These are phyloP conservation scores for Fraxinus angustifolia DNA, from an alignment of 305 asterid genomes.

Conservation along the genomic window DNA sequence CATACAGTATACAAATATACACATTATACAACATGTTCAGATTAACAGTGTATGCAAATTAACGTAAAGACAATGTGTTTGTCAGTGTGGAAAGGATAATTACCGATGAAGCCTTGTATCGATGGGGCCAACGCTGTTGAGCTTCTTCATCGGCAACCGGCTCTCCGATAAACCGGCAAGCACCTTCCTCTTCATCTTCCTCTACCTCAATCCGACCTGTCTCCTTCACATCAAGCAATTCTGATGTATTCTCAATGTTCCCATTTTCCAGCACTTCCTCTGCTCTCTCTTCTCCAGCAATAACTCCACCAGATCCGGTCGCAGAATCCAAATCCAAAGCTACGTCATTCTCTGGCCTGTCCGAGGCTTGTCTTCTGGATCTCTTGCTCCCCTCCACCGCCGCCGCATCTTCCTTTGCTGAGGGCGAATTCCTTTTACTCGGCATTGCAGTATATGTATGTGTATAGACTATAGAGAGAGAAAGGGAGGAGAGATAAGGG, in stretches of 20 bases:
- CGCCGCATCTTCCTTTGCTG: slow-evolving; percentile 15
- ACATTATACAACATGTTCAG: neutral
- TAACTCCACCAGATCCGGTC: slow-evolving; percentile 3
- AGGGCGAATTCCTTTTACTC: slow-evolving; percentile 19
- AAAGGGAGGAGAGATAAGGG: neutral
- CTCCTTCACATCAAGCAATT: neutral
- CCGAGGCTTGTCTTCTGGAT: slow-evolving; percentile 1
- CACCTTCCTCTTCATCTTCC: slow-evolving; percentile 14
- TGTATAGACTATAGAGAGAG: neutral
- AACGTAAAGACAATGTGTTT: neutral
- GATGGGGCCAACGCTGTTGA: slow-evolving; percentile 50
- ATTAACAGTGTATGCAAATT: neutral
- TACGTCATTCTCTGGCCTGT: neutral
- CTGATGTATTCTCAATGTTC: neutral
- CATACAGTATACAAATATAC: neutral
- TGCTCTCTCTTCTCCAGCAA: neutral
- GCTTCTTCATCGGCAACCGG: slow-evolving; percentile 42
- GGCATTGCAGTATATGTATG: slow-evolving; percentile 21
- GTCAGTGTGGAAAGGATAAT: neutral
- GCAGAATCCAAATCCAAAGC: neutral
- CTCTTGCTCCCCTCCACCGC: neutral
- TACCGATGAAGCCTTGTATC: slow-evolving; percentile 22
- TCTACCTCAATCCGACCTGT: slow-evolving; percentile 6
- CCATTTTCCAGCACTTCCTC: slow-evolving; percentile 6
- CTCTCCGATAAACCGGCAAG: slow-evolving; percentile 28